A percentile compares a stretch with the other conserved stretches of the same genome.
These are phyloP conservation scores for Epichloe glyceriae DNA, from an alignment of 2,329 filamentous ascomycete genomes.

Conservation along the genomic window DNA sequence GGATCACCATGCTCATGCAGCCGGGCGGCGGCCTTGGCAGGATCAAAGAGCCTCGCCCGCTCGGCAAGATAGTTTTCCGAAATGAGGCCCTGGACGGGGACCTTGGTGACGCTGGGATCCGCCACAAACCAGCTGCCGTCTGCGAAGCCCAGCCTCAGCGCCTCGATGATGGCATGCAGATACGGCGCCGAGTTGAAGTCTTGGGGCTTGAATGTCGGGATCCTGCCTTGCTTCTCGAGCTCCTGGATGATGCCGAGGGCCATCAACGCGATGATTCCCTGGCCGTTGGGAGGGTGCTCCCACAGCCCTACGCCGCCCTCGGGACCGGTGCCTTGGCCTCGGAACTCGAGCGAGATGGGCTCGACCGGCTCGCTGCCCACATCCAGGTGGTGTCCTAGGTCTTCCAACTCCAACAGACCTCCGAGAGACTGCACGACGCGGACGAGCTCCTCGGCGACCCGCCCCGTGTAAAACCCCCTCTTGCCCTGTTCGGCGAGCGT, in stretches of 20 bases:
- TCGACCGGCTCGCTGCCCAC: constrained; percentile 64
- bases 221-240: constrained; percentile 61
- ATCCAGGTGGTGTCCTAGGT: constrained; percentile 62
- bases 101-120: constrained; percentile 58
- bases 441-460: constrained; percentile 68
- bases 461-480: constrained; percentile 79
- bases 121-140: constrained; percentile 86
- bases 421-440: constrained; percentile 65
- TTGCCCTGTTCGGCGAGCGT: constrained; percentile 69
- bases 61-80: constrained; percentile 61
- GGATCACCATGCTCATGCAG: constrained; percentile 51
- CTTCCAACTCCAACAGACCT: constrained; percentile 65
- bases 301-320: constrained; percentile 62
- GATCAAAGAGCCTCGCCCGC: constrained; percentile 46
- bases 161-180: constrained; percentile 78
- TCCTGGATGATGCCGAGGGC: constrained; percentile 83
- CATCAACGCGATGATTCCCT: constrained; percentile 91
- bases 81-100: constrained; percentile 59
- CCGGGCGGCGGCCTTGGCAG: constrained; percentile 48
- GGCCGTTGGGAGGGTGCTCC: constrained; percentile 95
- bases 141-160: constrained; percentile 77
- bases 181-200: constrained; percentile 76
- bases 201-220: constrained; percentile 52
- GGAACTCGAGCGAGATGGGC: constrained; percentile 71
- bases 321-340: constrained; percentile 40